These are phyloP conservation scores for Paramyrothecium sp. DNA, from an alignment of 2,329 filamentous ascomycete genomes.

Conservation along the genomic window DNA sequence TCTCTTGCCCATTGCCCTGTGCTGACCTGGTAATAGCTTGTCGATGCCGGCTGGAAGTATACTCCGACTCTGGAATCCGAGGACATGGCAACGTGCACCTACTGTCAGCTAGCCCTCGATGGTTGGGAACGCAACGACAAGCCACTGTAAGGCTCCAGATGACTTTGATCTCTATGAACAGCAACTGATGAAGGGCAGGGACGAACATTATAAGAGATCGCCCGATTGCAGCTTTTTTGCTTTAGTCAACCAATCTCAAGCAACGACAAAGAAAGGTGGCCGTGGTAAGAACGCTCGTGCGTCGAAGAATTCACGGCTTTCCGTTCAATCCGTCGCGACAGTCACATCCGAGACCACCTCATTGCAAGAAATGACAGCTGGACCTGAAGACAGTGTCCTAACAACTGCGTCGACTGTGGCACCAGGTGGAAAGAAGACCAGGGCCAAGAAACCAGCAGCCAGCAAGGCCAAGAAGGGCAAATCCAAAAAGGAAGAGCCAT, in stretches of 20 bases:
- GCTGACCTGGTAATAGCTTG: constrained; percentile 56
- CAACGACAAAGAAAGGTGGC: constrained; percentile 52
- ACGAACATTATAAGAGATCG: constrained; percentile 81
- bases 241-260: constrained; percentile 57
- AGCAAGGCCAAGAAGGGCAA: constrained; percentile 37
- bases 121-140: constrained; percentile 94
- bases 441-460: constrained; percentile 54
- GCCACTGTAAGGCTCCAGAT: constrained; percentile 61
- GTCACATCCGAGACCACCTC: constrained; percentile 48
- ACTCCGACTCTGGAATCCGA: constrained; percentile 80
- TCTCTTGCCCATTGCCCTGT: neutral
- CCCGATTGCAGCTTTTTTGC: constrained; percentile 81
- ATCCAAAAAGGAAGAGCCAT: constrained; percentile 51
- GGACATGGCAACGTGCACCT: constrained; percentile 87
- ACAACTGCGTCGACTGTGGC: constrained; percentile 60
- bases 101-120: constrained; percentile 86
- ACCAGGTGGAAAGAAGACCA: constrained; percentile 56
- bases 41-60: constrained; percentile 91
- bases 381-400: constrained; percentile 57
- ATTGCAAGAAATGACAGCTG: constrained; percentile 43
- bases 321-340: constrained; percentile 55
- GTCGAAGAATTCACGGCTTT: constrained; percentile 70
- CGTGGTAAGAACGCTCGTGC: constrained; percentile 53
- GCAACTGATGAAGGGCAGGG: constrained; percentile 45
- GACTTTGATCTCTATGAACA: neutral